A percentile compares a stretch with the other conserved stretches of the same genome.
These are phyloP conservation scores for Pythium rishiriense DNA, from an alignment of 352 stramenopile genomes.

Conservation along the genomic window DNA sequence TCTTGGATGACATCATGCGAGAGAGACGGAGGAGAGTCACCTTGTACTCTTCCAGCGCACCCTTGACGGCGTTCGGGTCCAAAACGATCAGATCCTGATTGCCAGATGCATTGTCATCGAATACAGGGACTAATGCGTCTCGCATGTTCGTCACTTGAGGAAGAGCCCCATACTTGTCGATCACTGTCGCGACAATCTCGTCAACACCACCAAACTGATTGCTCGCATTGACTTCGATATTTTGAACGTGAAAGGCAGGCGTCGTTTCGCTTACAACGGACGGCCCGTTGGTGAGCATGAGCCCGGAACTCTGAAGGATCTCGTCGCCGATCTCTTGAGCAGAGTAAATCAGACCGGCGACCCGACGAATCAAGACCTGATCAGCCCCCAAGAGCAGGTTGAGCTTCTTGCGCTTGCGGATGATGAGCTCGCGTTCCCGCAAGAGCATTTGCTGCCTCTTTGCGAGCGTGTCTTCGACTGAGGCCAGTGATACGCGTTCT, in stretches of 20 bases:
- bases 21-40: conserved; percentile 30
- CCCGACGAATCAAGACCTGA: conserved; percentile 41
- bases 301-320: background rate
- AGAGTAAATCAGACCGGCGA: conserved; percentile 35
- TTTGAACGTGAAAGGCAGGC: background rate
- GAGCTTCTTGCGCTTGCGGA: conserved; percentile 52
- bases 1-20: conserved; percentile 38
- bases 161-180: conserved; percentile 8
- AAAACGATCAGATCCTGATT: conserved; percentile 33
- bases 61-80: conserved; percentile 25
- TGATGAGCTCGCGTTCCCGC: conserved; percentile 43
- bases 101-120: background rate
- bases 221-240: background rate
- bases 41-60: conserved; percentile 37
- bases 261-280: too few relatives aligned
- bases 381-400: conserved; percentile 47
- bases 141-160: conserved; percentile 1
- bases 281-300: background rate
- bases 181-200: conserved; percentile 4
- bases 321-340: conserved; percentile 41
- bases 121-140: background rate
- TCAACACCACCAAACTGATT: background rate
- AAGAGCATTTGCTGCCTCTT: conserved; percentile 39
- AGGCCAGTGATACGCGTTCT: conserved; percentile 26
- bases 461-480: conserved; percentile 40